These are phyloP conservation scores for Arthrobotrys conoides DNA, from an alignment of 2,329 filamentous ascomycete genomes.

Conservation along the genomic window DNA sequence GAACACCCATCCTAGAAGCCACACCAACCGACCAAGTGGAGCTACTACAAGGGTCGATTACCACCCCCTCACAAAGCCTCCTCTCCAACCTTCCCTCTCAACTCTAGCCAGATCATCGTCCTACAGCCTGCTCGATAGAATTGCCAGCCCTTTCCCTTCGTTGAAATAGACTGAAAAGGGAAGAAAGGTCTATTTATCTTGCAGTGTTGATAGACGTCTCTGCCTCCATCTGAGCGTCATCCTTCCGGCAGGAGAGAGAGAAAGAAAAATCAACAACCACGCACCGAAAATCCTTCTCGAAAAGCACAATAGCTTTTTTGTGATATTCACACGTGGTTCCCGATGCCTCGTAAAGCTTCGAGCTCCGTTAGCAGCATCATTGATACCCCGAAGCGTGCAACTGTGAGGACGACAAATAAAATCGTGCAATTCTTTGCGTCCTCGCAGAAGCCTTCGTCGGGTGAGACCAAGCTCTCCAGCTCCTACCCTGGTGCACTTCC, in stretches of 20 bases:
- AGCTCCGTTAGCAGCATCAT: conserved; percentile 61
- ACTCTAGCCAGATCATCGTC: conserved; percentile 45
- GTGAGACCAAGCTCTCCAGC: conserved; percentile 68
- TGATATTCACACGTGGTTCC: conserved; percentile 37
- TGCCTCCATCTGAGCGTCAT: not conserved
- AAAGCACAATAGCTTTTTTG: conserved; percentile 14
- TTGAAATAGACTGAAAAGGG: not conserved
- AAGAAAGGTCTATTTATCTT: conserved; percentile 8
- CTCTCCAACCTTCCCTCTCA: conserved; percentile 51
- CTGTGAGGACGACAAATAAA: conserved; percentile 78
- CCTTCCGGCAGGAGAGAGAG: not conserved
- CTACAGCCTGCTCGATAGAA: conserved; percentile 26
- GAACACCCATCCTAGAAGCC: conserved; percentile 25
- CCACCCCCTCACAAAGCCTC: conserved; percentile 52
- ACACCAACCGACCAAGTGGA: conserved; percentile 41
- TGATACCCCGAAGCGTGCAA: conserved; percentile 64
- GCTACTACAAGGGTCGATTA: conserved; percentile 43
- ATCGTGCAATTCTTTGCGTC: conserved; percentile 86
- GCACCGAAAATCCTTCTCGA: not conserved
- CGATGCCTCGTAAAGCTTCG: conserved; percentile 61
- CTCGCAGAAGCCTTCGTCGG: conserved; percentile 78
- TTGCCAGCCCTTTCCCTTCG: conserved; percentile 4
- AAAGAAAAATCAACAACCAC: not conserved
- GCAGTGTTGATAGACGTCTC: conserved; percentile 9
- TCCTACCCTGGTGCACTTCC: conserved; percentile 65